Evolutionary conservation across 768 basidiomycete genomes (phyloP).

Genomic region (Mycena galopus): DNA sequence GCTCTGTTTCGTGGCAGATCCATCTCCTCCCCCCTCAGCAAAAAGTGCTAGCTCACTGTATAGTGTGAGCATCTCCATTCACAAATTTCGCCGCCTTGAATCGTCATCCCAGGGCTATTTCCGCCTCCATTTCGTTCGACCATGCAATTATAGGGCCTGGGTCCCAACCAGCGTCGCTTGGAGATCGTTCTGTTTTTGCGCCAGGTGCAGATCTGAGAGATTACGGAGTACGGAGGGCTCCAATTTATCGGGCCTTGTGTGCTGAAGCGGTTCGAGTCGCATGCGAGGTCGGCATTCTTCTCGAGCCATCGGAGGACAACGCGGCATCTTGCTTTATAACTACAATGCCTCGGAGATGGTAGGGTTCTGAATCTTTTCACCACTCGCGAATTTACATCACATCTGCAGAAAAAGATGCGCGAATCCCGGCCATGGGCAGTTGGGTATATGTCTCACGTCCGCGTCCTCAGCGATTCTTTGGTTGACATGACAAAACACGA

Average conservation of each 20-base stretch:
- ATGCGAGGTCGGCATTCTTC: background rate
- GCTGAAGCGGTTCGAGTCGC: constrained; percentile 6
- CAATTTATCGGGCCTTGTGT: background rate
- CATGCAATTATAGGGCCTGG: constrained; percentile 10
- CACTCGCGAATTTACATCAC: background rate
- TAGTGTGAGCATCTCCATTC: background rate
- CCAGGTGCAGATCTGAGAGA: constrained; percentile 7
- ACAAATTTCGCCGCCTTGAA: no score
- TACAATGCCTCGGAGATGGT: constrained; percentile 5
- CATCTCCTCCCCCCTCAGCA: constrained; percentile 8
- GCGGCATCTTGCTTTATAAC: constrained; percentile 12
- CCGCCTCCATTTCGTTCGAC: constrained; percentile 7
- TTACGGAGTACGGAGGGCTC: constrained; percentile 10
- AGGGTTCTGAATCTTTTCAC: background rate
- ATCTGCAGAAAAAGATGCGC: background rate
- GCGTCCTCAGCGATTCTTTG: background rate
- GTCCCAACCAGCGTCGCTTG: constrained; percentile 4
- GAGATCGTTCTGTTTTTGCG: constrained; percentile 10
- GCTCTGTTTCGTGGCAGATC: constrained; percentile 8
- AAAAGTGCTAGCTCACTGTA: constrained; percentile 13
- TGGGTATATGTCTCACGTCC: constrained; percentile 15
- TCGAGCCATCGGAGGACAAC: constrained; percentile 15
- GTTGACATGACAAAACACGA: background rate
- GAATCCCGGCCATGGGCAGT: constrained; percentile 13
- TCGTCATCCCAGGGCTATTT: no score